A percentile compares a stretch with the other conserved stretches of the same genome.
phyloP scores from a whole-genome alignment of 2,329 filamentous ascomycete species.

The Cordyceps sp. region DNA sequence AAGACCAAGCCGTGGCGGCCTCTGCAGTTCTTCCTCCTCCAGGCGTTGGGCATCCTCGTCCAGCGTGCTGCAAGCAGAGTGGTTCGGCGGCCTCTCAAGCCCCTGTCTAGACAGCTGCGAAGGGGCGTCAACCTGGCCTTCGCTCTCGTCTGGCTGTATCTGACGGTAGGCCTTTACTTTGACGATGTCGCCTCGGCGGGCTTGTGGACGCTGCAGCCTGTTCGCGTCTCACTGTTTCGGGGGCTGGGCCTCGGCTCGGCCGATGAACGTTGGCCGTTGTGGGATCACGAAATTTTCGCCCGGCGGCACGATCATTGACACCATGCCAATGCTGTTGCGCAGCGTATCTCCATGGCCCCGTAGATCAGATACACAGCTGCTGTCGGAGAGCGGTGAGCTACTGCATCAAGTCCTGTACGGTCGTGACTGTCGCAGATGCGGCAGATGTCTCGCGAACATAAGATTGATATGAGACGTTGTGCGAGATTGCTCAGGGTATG shows the following conservation, averaged over 20 bases:
- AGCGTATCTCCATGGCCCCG: no score
- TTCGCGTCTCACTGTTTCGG: constrained; percentile 60
- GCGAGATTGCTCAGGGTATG: no score
- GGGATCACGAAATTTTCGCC: no score
- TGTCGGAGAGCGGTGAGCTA: no score
- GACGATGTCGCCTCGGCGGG: constrained; percentile 63
- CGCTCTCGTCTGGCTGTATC: constrained; percentile 49
- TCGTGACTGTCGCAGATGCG: no score
- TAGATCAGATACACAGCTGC: no score
- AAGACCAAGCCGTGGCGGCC: constrained; percentile 32
- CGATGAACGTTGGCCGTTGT: no score
- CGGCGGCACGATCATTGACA: no score
- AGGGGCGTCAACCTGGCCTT: constrained; percentile 52
- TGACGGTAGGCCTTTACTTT: constrained; percentile 47
- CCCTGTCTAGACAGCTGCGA: constrained; percentile 28
- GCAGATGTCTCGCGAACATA: no score
- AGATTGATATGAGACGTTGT: no score
- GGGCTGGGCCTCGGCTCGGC: constrained; percentile 51
- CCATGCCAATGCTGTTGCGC: no score
- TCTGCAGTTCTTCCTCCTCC: constrained; percentile 54
- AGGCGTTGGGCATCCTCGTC: constrained; percentile 46
- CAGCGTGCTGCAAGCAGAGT: constrained; percentile 29
- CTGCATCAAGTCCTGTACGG: no score
- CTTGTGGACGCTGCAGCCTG: constrained; percentile 65
- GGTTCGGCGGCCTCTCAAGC: constrained; percentile 24